Percentiles rank a stretch among this genome's conserved stretches.
These are phyloP conservation scores for Leishmania aethiopica DNA, from an alignment of 208 protist genomes.

Conservation along the genomic window DNA sequence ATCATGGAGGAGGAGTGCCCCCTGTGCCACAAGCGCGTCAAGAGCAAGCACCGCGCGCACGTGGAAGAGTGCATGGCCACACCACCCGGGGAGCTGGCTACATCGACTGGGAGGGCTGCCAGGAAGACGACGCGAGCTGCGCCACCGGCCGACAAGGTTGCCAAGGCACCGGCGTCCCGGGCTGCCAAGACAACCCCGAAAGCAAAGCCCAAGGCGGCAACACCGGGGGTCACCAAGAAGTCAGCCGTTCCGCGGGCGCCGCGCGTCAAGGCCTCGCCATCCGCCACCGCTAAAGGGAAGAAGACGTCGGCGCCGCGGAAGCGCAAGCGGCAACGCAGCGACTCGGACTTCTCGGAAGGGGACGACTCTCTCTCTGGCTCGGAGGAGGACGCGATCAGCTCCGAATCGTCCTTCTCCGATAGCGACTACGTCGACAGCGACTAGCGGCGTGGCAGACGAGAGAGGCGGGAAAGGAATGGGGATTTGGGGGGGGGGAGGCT, in stretches of 20 bases:
- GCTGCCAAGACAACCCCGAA: conserved; percentile 10
- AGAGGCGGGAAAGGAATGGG: background rate
- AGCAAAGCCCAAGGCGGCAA: background rate
- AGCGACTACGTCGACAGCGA: conserved; percentile 29
- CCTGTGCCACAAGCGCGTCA: conserved; percentile 55
- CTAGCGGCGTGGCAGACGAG: background rate
- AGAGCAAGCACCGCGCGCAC: conserved; percentile 56
- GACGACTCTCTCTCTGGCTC: conserved; percentile 20
- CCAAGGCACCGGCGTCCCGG: background rate
- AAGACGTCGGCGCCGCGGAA: conserved; percentile 27
- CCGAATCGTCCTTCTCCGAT: conserved; percentile 22
- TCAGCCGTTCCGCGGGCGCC: conserved; percentile 1
- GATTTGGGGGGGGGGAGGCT: no score
- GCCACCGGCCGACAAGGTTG: background rate
- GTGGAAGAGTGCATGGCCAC: conserved; percentile 54
- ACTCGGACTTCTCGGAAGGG: conserved; percentile 31
- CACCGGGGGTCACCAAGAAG: conserved; percentile 7
- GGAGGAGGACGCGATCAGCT: conserved; percentile 30
- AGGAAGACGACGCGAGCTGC: background rate
- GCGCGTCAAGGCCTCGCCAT: conserved; percentile 10
- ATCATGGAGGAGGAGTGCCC: conserved; percentile 76
- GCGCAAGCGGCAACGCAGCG: conserved; percentile 29
- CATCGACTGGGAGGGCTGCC: background rate
- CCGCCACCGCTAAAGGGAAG: conserved; percentile 16
- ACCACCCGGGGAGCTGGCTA: conserved; percentile 1